Conservation (phyloP, 768 basidiomycete genomes). For the Pleurotus cornucopiae region DNA sequence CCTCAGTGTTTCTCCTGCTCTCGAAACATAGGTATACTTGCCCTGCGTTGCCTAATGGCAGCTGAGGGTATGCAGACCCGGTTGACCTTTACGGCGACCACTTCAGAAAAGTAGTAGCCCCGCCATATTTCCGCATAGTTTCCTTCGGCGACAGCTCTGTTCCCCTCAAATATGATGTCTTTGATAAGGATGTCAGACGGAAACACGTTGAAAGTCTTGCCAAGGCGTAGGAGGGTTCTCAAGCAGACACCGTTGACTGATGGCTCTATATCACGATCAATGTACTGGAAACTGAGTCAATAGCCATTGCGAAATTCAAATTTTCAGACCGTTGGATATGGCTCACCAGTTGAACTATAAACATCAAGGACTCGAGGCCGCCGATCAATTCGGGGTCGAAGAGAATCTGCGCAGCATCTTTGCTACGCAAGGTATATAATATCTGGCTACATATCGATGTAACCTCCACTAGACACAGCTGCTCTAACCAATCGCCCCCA, state of each 20-base stretch:
- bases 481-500: constrained; percentile 5
- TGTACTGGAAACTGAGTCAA: background rate
- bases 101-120: background rate
- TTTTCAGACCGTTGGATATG: background rate
- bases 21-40: background rate
- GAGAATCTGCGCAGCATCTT: constrained; percentile 3
- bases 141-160: background rate
- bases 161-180: background rate
- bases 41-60: background rate
- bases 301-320: background rate
- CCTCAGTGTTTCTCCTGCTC: background rate
- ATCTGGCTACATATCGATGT: constrained; percentile 7
- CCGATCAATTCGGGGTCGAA: constrained; percentile 4
- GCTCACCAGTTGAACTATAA: constrained; percentile 3
- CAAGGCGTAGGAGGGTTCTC: background rate
- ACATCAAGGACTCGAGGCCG: constrained; percentile 1
- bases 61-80: background rate
- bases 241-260: constrained; percentile 1
- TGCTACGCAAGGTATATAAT: constrained; percentile 5
- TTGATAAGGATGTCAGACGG: constrained; percentile 1
- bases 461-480: background rate
- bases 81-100: constrained; percentile 2
- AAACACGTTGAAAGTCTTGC: background rate
- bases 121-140: constrained; percentile 3
- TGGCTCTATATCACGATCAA: constrained; percentile 4